These are phyloP conservation scores for Fusarium xyrophilum DNA, from an alignment of 2,329 filamentous ascomycete species.

Conservation along the genomic window DNA sequence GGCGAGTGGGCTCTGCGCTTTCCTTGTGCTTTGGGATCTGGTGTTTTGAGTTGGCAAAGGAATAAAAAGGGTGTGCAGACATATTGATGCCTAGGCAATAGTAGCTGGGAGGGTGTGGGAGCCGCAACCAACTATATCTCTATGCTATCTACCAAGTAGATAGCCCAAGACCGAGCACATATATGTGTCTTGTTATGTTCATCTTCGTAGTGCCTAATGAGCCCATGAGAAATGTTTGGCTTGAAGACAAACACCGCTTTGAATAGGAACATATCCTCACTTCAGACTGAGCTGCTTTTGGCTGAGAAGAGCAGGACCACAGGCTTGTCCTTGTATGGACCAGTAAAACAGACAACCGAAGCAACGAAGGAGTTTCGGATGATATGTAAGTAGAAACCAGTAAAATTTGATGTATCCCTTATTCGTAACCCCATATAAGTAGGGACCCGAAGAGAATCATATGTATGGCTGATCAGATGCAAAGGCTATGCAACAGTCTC, in stretches of 20 bases:
- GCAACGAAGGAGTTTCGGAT: background rate
- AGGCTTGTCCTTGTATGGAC: background rate
- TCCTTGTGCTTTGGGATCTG: conserved; percentile 80
- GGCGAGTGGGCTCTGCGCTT: conserved; percentile 76
- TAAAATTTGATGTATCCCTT: background rate
- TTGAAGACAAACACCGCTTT: background rate
- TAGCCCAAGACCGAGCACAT: background rate
- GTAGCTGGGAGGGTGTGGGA: conserved; percentile 2
- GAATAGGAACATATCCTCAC: background rate
- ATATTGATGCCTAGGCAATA: background rate
- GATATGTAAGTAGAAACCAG: background rate
- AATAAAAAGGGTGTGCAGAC: background rate
- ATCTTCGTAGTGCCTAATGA: background rate
- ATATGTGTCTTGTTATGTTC: background rate
- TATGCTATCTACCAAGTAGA: background rate
- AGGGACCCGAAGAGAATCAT: background rate
- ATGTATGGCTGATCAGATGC: background rate
- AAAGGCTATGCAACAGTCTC: background rate
- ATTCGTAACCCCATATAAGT: background rate
- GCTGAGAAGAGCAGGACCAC: background rate
- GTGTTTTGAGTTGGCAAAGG: conserved; percentile 52
- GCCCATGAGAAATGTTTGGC: background rate
- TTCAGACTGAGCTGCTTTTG: background rate
- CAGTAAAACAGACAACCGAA: background rate
- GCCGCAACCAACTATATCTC: background rate